A percentile compares a stretch with the other conserved stretches of the same genome.
phyloP scores from a whole-genome alignment of 768 basidiomycete species.

The Russula sp. region DNA sequence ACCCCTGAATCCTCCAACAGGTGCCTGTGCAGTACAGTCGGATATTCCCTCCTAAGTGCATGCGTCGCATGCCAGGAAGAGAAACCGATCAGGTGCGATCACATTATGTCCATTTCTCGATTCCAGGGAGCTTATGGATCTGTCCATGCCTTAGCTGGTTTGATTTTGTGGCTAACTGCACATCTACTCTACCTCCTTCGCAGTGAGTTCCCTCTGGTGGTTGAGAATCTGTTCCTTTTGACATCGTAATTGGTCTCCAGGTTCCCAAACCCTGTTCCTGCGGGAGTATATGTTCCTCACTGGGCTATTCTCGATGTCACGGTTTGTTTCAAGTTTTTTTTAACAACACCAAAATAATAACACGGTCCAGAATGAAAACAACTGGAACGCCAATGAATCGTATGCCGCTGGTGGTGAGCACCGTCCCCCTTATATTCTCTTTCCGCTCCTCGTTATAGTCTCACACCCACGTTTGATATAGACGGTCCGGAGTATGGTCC shows the following conservation, averaged over 20 bases:
- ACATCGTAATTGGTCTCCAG: not conserved
- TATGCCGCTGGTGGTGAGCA: conserved; percentile 1
- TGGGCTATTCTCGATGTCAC: not conserved
- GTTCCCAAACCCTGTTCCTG: not conserved
- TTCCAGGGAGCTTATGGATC: not conserved
- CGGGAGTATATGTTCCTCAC: not conserved
- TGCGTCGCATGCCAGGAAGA: conserved; percentile 13
- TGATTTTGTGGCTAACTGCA: not conserved
- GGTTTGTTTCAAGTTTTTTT: not conserved
- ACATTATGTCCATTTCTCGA: not conserved
- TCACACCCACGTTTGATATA: not conserved
- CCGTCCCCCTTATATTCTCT: no score
- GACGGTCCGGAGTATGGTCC: conserved; percentile 2
- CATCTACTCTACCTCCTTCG: not conserved
- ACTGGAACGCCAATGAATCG: conserved; percentile 1
- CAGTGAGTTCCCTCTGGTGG: not conserved
- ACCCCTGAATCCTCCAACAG: not conserved
- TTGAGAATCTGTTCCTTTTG: not conserved
- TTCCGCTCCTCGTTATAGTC: not conserved
- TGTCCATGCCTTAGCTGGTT: not conserved
- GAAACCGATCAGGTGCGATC: not conserved
- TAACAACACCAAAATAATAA: no score
- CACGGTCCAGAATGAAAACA: not conserved
- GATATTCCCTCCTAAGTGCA: conserved; percentile 15
- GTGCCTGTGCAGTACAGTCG: conserved; percentile 18